Evolutionary conservation across 805 yeast species (phyloP), one percentile per base, ranked within the genome.

Genomic region (Wickerhamomyces subpelliculosus): DNA sequence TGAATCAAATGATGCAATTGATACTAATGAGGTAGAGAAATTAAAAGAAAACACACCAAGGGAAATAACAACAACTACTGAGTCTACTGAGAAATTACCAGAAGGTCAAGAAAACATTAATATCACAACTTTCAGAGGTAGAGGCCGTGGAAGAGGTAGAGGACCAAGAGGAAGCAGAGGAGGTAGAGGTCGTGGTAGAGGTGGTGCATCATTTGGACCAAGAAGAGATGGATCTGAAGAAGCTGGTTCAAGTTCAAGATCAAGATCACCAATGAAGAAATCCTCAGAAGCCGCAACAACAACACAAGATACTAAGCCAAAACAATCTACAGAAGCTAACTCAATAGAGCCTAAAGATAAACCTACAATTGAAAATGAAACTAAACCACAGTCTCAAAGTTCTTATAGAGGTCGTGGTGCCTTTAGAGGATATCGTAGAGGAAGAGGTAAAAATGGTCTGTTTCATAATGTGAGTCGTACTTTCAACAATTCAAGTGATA

Each of bases 131-230:
- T 4, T 16, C 6, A 23, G 30, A 22, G 34, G 34, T n/a, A 30
- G 32, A 32, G 35, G 35, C 1, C 14, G 35, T 16, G 32, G 32
- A n/a, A n/a, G n/a, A n/a, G n/a, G n/a, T n/a, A n/a, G n/a, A 5
- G 23, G 34, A 29, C 18, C 18, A 11, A 17, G 26, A 11, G 26
- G 37, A 13, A 21, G 37, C 6, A 27, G 32, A 6, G 13, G 28
- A 6, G 27, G 32, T 23, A 17, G 36, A 9, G 33, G 33, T 12
- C 36, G 36, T 25, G 36, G 32, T 18, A 19, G 27, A 25, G 27
- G 27, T 25, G 27, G 13, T n/a, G n/a, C n/a, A n/a, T 14, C 10
- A 13, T 9, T 14, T 4, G n/a, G 18, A 16, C 9, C 30, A 8
- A 17, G 30, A 17, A 27, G 9, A 8, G 32, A 8, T 18, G 32